Conservation (phyloP, 129 eudicot species). For the Logfia minima region DNA sequence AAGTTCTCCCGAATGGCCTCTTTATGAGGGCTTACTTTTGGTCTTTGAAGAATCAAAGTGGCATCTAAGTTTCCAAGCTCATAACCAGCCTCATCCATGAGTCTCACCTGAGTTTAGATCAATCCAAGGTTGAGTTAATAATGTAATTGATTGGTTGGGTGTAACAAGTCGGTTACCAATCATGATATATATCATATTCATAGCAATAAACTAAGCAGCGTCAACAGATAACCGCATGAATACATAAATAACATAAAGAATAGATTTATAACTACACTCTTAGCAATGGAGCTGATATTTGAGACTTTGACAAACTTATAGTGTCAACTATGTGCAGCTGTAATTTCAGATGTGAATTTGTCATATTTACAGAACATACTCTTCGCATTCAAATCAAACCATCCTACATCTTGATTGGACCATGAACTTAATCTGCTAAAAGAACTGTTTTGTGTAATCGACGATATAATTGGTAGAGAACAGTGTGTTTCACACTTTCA, state of each 20-base stretch:
- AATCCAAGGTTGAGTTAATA: constrained; percentile 2
- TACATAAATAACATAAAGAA: not conserved
- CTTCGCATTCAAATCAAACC: not conserved
- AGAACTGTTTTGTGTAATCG: not conserved
- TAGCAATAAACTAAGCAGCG: not conserved
- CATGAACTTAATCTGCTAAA: not conserved
- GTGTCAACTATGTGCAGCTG: constrained; percentile 8
- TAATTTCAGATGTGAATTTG: not conserved
- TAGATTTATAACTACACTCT: not conserved
- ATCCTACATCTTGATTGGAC: not conserved
- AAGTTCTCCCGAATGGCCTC: constrained; percentile 75
- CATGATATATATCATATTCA: not conserved
- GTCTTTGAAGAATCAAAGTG: constrained; percentile 96
- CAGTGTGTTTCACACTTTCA: not conserved
- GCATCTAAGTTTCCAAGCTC: constrained; percentile 98
- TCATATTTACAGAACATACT: not conserved
- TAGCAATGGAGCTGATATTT: not conserved
- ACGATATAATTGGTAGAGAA: not conserved
- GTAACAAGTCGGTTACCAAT: not conserved
- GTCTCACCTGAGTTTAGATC: constrained; percentile 59
- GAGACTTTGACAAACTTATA: not conserved
- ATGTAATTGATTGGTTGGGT: not conserved
- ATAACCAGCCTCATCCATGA: constrained; percentile 95
- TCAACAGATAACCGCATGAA: not conserved
- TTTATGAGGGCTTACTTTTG: constrained; percentile 94